A percentile compares a stretch with the other conserved stretches of the same genome.
Evolutionary conservation across 345 rosid genomes (phyloP).

Genomic region (Brassica rapa): DNA sequence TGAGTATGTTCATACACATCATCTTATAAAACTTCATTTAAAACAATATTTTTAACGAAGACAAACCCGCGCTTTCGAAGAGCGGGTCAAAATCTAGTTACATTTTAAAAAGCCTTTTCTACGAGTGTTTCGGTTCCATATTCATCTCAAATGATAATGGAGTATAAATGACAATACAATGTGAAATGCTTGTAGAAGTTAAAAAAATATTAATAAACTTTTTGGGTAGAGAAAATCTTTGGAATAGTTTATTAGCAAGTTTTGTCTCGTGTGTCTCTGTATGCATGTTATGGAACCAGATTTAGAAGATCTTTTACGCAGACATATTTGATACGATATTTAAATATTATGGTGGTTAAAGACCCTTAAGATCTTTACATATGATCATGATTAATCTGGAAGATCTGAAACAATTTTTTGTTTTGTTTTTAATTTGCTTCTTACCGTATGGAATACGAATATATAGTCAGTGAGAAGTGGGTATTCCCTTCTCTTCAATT

Average conservation of each 20-base stretch:
- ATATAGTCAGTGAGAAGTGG: constrained; percentile 35
- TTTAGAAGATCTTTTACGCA: constrained; percentile 39
- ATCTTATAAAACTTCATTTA: no score
- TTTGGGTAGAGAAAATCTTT: constrained; percentile 15
- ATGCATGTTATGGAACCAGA: constrained; percentile 43
- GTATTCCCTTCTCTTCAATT: constrained; percentile 3
- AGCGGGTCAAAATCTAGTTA: no score
- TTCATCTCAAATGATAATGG: no score
- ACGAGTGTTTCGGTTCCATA: no score
- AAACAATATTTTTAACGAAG: no score
- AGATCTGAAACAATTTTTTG: constrained; percentile 13
- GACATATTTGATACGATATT: constrained; percentile 15
- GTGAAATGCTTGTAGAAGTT: not conserved
- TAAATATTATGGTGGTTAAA: not conserved
- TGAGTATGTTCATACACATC: no score
- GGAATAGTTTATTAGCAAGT: constrained; percentile 29
- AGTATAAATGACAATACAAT: constrained; percentile 5
- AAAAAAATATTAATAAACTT: not conserved
- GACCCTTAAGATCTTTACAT: constrained; percentile 16
- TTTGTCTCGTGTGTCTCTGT: constrained; percentile 36
- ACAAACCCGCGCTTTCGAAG: no score
- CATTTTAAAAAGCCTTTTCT: no score
- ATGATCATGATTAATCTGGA: constrained; percentile 19
- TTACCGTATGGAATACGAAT: constrained; percentile 28
- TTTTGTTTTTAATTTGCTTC: not conserved